Conservation (phyloP, 1,284 basidiomycete genomes). For the Melampsora larici-populina region DNA sequence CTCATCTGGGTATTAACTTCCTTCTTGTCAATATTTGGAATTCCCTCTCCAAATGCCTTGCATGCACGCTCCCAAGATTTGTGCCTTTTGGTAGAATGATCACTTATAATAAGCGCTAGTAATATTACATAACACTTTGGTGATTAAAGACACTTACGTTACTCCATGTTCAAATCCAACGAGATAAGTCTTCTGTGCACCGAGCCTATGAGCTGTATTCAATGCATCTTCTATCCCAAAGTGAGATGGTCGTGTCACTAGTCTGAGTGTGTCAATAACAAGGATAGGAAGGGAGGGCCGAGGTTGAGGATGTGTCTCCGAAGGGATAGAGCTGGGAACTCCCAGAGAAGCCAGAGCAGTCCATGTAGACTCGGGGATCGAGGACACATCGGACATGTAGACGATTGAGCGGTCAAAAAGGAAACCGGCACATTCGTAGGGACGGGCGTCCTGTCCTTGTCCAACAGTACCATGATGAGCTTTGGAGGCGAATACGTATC, state of each 20-base stretch:
- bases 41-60: slow-evolving; percentile 12
- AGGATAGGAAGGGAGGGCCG: slow-evolving; percentile 58
- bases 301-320: no score
- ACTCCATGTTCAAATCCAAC: slow-evolving; percentile 68
- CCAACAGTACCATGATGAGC: slow-evolving; percentile 56
- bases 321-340: no score
- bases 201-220: slow-evolving; percentile 60
- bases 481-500: slow-evolving; percentile 49
- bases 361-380: slow-evolving; percentile 68
- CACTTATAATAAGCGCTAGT: background rate
- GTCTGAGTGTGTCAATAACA: slow-evolving; percentile 68
- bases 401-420: slow-evolving; percentile 63
- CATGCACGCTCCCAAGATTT: slow-evolving; percentile 23
- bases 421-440: slow-evolving; percentile 72
- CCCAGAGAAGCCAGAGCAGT: background rate
- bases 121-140: background rate
- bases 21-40: background rate
- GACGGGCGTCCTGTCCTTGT: slow-evolving; percentile 53
- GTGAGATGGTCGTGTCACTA: slow-evolving; percentile 66
- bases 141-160: slow-evolving; percentile 57
- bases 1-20: no score
- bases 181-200: slow-evolving; percentile 64
- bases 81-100: slow-evolving; percentile 9
- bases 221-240: slow-evolving; percentile 66
- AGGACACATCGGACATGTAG: slow-evolving; percentile 72